phyloP scores from a whole-genome alignment of 305 asterid genomes.

The Solanum hybrid region DNA sequence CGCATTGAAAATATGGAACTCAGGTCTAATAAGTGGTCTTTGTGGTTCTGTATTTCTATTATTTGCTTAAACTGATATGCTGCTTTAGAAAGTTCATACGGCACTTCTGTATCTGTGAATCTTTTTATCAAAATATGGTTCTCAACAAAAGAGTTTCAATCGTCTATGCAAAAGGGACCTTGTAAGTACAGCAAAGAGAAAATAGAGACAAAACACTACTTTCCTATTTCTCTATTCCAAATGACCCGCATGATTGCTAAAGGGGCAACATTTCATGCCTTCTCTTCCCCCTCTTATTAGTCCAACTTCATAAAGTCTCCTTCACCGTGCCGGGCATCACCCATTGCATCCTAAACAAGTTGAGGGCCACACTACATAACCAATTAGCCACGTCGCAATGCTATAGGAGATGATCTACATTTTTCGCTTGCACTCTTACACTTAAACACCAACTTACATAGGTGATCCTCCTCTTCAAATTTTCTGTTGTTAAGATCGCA shows the following conservation, averaged over 20 bases:
- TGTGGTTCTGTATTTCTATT: not conserved
- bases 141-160: not conserved
- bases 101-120: not conserved
- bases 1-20: slow-evolving; percentile 82
- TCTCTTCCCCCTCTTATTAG: not conserved
- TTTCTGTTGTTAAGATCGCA: not conserved
- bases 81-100: not conserved
- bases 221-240: not conserved
- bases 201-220: not conserved
- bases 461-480: not conserved
- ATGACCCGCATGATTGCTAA: not conserved
- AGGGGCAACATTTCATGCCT: not conserved
- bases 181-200: not conserved
- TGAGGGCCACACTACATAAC: not conserved
- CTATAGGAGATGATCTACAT: not conserved
- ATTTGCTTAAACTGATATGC: not conserved
- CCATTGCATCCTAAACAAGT: not conserved
- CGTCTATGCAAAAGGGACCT: not conserved
- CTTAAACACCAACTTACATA: not conserved
- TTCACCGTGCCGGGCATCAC: not conserved
- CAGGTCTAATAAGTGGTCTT: slow-evolving; percentile 37
- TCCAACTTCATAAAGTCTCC: not conserved
- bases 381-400: not conserved
- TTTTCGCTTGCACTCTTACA: not conserved
- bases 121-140: not conserved